Conservation (phyloP, 2,329 filamentous ascomycete species). For the Sporothrix protearum region DNA sequence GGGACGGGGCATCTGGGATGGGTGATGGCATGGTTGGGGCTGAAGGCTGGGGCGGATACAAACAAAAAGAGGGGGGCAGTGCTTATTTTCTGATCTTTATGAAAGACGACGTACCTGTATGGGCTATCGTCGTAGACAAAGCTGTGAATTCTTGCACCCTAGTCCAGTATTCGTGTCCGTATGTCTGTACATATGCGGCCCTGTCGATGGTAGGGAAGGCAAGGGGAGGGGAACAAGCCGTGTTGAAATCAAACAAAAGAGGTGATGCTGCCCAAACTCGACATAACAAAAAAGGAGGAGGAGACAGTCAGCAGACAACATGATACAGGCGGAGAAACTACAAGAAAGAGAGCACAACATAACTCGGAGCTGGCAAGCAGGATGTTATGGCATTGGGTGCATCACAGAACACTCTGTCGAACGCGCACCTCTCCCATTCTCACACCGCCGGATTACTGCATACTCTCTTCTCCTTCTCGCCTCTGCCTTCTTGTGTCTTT, state of each 20-base stretch:
- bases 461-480: neutral
- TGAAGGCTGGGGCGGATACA: neutral
- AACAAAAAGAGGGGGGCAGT: neutral
- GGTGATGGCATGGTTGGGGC: neutral
- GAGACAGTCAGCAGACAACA: neutral
- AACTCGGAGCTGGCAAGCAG: neutral
- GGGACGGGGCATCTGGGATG: neutral
- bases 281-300: neutral
- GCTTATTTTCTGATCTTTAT: conserved; percentile 1
- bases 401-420: neutral
- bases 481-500: neutral
- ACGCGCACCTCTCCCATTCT: neutral
- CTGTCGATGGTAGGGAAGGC: neutral
- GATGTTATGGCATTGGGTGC: neutral
- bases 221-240: neutral
- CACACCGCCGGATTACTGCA: neutral
- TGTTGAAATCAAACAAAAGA: neutral
- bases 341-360: neutral
- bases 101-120: neutral
- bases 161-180: neutral
- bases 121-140: neutral
- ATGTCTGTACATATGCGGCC: neutral
- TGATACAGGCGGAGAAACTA: neutral
- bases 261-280: neutral
- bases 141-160: neutral